Evolutionary conservation across 1,284 basidiomycete genomes (phyloP), one percentile per base, ranked within the genome.

Genomic region (Microbotryum saponariae): DNA sequence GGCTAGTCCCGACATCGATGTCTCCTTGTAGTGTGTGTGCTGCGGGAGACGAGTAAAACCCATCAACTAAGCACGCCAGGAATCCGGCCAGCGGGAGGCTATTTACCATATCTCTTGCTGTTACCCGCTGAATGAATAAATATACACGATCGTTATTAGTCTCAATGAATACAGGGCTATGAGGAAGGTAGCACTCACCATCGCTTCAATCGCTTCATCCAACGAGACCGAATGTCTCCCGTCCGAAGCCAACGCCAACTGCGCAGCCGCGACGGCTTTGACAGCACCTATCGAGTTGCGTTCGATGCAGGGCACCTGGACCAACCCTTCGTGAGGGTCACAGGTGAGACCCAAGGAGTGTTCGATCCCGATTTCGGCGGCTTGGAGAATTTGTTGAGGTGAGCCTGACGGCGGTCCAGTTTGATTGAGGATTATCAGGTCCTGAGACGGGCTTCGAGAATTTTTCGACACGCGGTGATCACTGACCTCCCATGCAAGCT

Each of bases 171-270:
- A 0, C 4, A 16, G 14, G 0, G 5, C 1, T 3, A 42, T 18
- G 14, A 42, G 12, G 37, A 42, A 42, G 37, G 6, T 4, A 6
- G 8, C 9, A 42, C 37, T 42, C 16, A 42, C 37, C 88, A 96
- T 96, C 2, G 93, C 94, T 73, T 91, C 89, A 60, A 97, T 97
- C 0, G 93, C 93, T 75, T 97, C 91, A 73, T 97, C 93, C 27
- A 97, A 79, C 0, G 87, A 88, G 52, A 94, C 89, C 33, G 85
- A 84, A 72, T 92, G 90, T 8, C 89, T 82, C 1, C 90, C 91
- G 70, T 88, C 82, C 64, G 87, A 88, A 1, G 92, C 91, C 82
- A 97, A 86, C 1, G 93, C 91, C 5, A 97, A 81, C 73, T 97
- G 93, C 52, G 91, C 89, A 52, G 89, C 89, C 59, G 51, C 76